These are phyloP conservation scores for Cytauxzoon felis DNA, from an alignment of 169 alveolate species.

Conservation along the genomic window DNA sequence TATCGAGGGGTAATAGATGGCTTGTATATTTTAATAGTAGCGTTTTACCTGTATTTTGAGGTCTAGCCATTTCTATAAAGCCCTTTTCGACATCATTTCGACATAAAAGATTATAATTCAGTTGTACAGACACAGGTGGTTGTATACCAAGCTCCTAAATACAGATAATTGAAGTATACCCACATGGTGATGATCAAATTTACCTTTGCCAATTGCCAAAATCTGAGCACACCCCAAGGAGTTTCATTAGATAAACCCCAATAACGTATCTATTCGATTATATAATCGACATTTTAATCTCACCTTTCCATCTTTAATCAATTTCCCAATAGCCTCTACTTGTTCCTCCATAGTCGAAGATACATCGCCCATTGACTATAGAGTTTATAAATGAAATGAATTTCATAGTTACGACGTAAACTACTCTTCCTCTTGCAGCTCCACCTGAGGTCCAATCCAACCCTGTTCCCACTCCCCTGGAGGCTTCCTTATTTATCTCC, in stretches of 20 bases:
- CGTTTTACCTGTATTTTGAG: conserved; percentile 73
- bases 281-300: neutral
- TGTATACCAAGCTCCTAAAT: conserved; percentile 58
- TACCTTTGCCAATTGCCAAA: conserved; percentile 63
- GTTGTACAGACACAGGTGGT: conserved; percentile 74
- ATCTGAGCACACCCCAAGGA: conserved; percentile 74
- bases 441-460: too few species aligned
- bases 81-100: conserved; percentile 83
- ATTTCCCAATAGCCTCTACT: conserved; percentile 67
- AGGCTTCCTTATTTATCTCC: too few species aligned
- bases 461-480: too few species aligned
- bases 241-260: conserved; percentile 85
- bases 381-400: neutral
- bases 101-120: conserved; percentile 71
- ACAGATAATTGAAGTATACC: neutral
- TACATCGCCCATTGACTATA: neutral
- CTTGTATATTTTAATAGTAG: neutral
- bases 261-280: conserved; percentile 61
- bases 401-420: too few species aligned
- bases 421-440: too few species aligned
- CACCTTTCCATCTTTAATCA: conserved; percentile 74
- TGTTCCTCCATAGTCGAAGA: conserved; percentile 71
- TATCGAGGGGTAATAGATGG: too few species aligned
- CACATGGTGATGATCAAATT: neutral
- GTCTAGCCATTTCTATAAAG: conserved; percentile 75